These are phyloP conservation scores for Caloboletus firmus DNA, from an alignment of 1,284 basidiomycete species.

Conservation along the genomic window DNA sequence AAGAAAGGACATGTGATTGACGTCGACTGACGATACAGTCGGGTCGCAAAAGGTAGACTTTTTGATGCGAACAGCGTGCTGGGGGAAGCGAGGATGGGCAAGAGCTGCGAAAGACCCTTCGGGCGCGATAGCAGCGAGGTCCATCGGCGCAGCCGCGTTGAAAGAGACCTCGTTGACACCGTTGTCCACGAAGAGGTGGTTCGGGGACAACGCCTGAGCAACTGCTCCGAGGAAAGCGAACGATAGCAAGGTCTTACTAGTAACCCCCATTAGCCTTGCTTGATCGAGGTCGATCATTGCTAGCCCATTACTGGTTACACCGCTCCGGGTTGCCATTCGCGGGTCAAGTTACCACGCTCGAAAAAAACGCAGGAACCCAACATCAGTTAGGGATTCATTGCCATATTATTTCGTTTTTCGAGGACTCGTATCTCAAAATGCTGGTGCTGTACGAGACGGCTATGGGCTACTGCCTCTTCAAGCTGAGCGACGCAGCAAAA, in stretches of 20 bases:
- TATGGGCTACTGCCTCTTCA: conserved; percentile 97
- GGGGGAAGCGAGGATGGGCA: conserved; percentile 48
- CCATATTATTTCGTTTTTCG: neutral
- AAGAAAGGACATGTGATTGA: neutral
- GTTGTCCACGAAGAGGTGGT: conserved; percentile 2
- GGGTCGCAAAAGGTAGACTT: conserved; percentile 61
- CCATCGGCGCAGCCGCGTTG: neutral
- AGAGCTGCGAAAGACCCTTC: conserved; percentile 44
- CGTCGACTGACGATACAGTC: conserved; percentile 55
- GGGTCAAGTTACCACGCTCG: conserved; percentile 32
- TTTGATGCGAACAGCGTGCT: conserved; percentile 58
- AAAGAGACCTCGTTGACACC: neutral
- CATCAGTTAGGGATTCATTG: neutral
- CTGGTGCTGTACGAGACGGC: conserved; percentile 84
- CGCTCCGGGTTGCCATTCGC: conserved; percentile 22
- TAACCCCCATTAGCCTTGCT: neutral
- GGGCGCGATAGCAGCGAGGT: conserved; percentile 34
- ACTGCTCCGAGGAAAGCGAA: conserved; percentile 8
- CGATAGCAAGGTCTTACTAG: conserved; percentile 1
- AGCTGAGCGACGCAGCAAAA: conserved; percentile 89
- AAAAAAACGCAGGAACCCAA: conserved; percentile 28
- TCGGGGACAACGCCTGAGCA: conserved; percentile 9
- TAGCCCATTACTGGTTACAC: neutral
- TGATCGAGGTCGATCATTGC: neutral
- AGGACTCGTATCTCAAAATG: conserved; percentile 48